Evolutionary conservation across 345 rosid genomes (phyloP), one percentile per base, ranked within the genome.

Genomic region (Carallia pectinifolia): DNA sequence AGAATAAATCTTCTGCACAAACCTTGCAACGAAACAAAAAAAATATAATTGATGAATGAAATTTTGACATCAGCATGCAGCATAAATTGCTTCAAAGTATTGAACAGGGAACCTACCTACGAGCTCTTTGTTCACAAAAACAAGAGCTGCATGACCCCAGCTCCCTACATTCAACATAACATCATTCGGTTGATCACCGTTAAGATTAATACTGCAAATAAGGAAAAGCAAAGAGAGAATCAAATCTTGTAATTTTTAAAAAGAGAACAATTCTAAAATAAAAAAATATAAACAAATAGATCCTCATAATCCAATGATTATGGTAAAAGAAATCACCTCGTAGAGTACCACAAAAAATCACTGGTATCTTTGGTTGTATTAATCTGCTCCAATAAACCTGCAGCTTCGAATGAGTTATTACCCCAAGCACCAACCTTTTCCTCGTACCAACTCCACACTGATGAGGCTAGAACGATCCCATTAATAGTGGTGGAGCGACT

Each of bases 261-360:
- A 10, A 15, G 61, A 16, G 19, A 59, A 58, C 34, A 19, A 19
- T 9, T 19, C n/a, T 10, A 65, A 53, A 33, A 47, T 9, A 58
- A 30, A 56, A 61, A 61, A 64, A 29, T 8, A 7, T 52, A 16
- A 5, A 59, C 9, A 36, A 23, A 17, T 17, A 36, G 58, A 13
- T 10, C 2, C 4, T 33, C 4, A 33, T 33, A 33, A 33, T 2
- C 0, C 19, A 16, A 0, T 6, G 27, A 31, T 31, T 10, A 38
- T 15, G 27, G 70, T 7, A 18, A 40, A 39, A 7, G 55, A 19
- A 29, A 70, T 78, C 75, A 85, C 91, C 86, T 83, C 37, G 81
- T 85, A 3, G 89, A 74, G 79, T 87, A 87, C 89, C 91, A 87
- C 2, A 87, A 72, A 75, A 74, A 85, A 80, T 87, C 89, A 31